These are phyloP conservation scores for Alternaria angustiovoidea DNA, from an alignment of 2,329 filamentous ascomycete species.

Conservation along the genomic window DNA sequence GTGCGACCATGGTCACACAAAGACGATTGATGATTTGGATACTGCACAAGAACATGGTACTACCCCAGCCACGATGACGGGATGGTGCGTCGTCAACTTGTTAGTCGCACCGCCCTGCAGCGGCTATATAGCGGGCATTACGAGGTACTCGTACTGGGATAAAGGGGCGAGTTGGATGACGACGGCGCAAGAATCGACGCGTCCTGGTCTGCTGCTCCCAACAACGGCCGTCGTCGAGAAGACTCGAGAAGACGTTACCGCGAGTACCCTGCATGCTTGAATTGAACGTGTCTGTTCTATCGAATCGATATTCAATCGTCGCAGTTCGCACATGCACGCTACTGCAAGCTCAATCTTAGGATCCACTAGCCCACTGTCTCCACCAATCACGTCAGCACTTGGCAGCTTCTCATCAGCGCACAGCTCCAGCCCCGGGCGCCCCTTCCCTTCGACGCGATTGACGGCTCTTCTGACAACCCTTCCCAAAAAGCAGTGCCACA, in stretches of 20 bases:
- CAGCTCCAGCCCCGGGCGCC: slow-evolving; percentile 22
- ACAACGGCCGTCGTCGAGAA: slow-evolving; percentile 1
- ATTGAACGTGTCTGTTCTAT: slow-evolving; percentile 12
- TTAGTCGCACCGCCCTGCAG: slow-evolving; percentile 11
- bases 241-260: not conserved
- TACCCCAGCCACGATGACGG: slow-evolving; percentile 42
- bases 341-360: not conserved
- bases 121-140: slow-evolving; percentile 11
- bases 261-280: slow-evolving; percentile 3
- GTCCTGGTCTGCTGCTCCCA: not conserved
- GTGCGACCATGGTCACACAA: slow-evolving; percentile 8
- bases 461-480: slow-evolving; percentile 25
- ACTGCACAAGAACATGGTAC: slow-evolving; percentile 27
- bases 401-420: slow-evolving; percentile 14
- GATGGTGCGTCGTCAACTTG: slow-evolving; percentile 16
- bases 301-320: slow-evolving; percentile 17
- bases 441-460: slow-evolving; percentile 23
- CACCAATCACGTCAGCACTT: slow-evolving; percentile 20
- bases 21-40: slow-evolving; percentile 9
- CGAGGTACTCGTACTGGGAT: not conserved
- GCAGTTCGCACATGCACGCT: slow-evolving; percentile 8
- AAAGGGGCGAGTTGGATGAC: slow-evolving; percentile 4
- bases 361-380: slow-evolving; percentile 10
- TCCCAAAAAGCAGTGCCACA: slow-evolving; percentile 23
- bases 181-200: slow-evolving; percentile 3